Percentiles rank a stretch among this genome's conserved stretches.
phyloP scores from a whole-genome alignment of 768 basidiomycete species.

The Serendipita sp. region DNA sequence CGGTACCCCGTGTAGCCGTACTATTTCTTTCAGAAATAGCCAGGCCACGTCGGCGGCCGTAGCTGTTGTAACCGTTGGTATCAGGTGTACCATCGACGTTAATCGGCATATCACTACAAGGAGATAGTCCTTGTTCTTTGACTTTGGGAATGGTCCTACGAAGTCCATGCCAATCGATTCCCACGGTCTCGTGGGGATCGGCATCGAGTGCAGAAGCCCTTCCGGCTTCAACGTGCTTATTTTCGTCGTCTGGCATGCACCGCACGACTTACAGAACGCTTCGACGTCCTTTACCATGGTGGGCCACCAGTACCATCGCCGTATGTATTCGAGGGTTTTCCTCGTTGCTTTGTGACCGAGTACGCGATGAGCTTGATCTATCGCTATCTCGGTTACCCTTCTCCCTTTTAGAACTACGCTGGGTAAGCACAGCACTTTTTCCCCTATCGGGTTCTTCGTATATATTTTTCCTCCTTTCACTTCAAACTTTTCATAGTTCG shows the following conservation, averaged over 20 bases:
- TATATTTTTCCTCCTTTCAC: background rate
- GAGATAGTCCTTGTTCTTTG: constrained; percentile 5
- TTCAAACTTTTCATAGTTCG: constrained; percentile 7
- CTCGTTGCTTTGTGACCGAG: constrained; percentile 3
- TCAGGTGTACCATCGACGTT: constrained; percentile 8
- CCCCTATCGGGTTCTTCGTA: background rate
- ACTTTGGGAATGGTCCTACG: constrained; percentile 10
- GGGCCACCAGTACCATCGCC: constrained; percentile 8
- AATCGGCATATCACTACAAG: constrained; percentile 9
- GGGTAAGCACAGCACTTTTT: constrained; percentile 4
- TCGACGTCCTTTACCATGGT: background rate
- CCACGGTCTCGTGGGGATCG: constrained; percentile 9
- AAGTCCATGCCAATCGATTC: constrained; percentile 10
- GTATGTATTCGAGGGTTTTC: constrained; percentile 5
- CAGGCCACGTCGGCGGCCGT: constrained; percentile 10
- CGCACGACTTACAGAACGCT: constrained; percentile 10
- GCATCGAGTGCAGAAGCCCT: constrained; percentile 7
- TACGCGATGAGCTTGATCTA: constrained; percentile 6
- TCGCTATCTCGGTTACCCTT: constrained; percentile 6
- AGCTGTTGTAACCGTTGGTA: background rate
- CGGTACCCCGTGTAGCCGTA: constrained; percentile 13
- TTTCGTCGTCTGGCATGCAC: constrained; percentile 10
- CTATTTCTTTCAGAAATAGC: constrained; percentile 6
- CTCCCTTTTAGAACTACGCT: background rate
- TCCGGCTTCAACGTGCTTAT: background rate